These are phyloP conservation scores for Trametes maxima DNA, from an alignment of 768 basidiomycete species.

Conservation along the genomic window DNA sequence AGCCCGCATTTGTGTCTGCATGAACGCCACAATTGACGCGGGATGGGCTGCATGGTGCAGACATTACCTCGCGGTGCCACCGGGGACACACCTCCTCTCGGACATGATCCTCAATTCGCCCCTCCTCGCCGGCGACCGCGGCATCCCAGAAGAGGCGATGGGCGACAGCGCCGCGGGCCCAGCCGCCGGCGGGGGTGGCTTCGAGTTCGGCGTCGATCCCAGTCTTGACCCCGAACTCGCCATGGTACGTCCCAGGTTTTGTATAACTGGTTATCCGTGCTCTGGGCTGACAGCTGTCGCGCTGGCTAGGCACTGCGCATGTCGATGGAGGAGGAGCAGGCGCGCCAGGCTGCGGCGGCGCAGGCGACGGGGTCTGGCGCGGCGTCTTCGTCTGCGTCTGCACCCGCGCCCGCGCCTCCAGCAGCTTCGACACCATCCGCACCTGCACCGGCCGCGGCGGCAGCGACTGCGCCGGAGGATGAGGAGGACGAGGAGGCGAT, in stretches of 20 bases:
- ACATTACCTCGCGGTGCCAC: constrained; percentile 78
- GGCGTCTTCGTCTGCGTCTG: constrained; percentile 37
- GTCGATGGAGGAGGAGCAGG: constrained; percentile 95
- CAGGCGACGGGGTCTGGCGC: constrained; percentile 40
- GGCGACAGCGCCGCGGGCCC: constrained; percentile 47
- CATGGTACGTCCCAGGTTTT: constrained; percentile 65
- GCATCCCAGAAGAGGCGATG: constrained; percentile 65
- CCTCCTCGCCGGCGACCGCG: constrained; percentile 79
- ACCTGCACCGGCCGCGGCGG: constrained; percentile 23
- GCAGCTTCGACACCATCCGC: constrained; percentile 37
- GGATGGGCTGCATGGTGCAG: constrained; percentile 40
- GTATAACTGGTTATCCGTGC: background rate
- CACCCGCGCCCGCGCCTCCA: constrained; percentile 35
- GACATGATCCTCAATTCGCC: constrained; percentile 81
- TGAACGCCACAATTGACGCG: background rate
- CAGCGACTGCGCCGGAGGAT: constrained; percentile 45
- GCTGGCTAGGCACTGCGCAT: constrained; percentile 82
- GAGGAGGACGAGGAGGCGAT: constrained; percentile 80
- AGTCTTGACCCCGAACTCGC: constrained; percentile 95
- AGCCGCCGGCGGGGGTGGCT: constrained; percentile 50
- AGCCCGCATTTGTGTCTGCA: background rate
- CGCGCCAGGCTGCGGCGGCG: constrained; percentile 60
- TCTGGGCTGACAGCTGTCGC: background rate
- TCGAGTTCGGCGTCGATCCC: constrained; percentile 93
- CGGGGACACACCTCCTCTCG: constrained; percentile 79